These are phyloP conservation scores for Cystobasidium slooffiae DNA, from an alignment of 1,284 basidiomycete species.

Conservation along the genomic window DNA sequence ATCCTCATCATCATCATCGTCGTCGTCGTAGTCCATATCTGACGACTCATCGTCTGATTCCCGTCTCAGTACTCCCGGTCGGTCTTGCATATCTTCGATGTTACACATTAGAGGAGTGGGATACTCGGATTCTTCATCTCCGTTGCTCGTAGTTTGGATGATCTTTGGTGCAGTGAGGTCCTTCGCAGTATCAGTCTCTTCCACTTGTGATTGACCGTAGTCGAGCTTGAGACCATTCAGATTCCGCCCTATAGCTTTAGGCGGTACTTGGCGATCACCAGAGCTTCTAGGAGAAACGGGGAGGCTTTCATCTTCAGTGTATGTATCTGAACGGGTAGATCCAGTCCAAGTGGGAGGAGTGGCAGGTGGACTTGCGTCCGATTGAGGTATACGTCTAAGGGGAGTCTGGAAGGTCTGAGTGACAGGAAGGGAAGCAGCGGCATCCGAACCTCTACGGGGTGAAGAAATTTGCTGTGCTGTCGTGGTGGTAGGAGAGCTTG, in stretches of 20 bases:
- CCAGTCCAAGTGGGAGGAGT: constrained; percentile 23
- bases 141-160: constrained; percentile 1
- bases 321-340: constrained; percentile 15
- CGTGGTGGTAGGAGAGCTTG: no score
- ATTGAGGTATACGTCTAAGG: constrained; percentile 2
- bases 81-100: constrained; percentile 25
- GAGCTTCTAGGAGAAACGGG: constrained; percentile 19
- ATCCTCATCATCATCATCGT: constrained; percentile 28
- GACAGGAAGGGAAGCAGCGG: constrained; percentile 8
- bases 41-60: constrained; percentile 7
- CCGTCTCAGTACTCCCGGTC: constrained; percentile 25
- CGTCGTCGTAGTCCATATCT: constrained; percentile 22
- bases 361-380: constrained; percentile 20
- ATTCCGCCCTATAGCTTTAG: no score
- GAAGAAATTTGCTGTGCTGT: background rate
- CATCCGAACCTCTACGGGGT: background rate
- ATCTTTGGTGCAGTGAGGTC: background rate
- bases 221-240: constrained; percentile 6
- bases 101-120: constrained; percentile 11
- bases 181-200: background rate
- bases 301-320: constrained; percentile 35
- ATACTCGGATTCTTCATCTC: background rate
- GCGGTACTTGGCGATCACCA: background rate
- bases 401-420: constrained; percentile 21
- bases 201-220: constrained; percentile 6